Evolutionary conservation across 169 alveolate genomes (phyloP).

Genomic region (Plasmodium sp.): DNA sequence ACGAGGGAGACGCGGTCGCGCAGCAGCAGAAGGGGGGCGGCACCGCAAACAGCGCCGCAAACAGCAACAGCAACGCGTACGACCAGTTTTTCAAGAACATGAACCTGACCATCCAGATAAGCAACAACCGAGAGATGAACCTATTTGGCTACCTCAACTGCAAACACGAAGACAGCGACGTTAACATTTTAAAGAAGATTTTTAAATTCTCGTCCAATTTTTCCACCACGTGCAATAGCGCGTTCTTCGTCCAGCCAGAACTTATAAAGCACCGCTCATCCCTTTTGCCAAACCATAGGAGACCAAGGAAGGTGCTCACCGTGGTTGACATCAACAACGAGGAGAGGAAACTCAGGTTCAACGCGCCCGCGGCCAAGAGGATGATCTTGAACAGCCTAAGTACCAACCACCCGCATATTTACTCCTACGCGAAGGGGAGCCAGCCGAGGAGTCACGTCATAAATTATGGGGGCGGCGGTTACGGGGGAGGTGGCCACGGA

Average conservation of each 20-base stretch:
- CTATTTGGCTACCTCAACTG: constrained; percentile 58
- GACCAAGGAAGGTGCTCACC: constrained; percentile 51
- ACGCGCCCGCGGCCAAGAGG: constrained; percentile 70
- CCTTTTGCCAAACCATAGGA: constrained; percentile 53
- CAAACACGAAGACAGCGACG: constrained; percentile 70
- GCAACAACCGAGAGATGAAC: constrained; percentile 13
- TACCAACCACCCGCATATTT: constrained; percentile 62
- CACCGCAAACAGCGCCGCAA: too few species aligned
- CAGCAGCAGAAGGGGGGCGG: not conserved
- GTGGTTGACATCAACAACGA: constrained; percentile 68
- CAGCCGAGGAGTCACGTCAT: not conserved
- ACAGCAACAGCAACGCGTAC: not conserved
- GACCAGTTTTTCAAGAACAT: constrained; percentile 45
- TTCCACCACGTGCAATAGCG: constrained; percentile 61
- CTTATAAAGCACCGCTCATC: constrained; percentile 50
- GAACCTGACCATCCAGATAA: constrained; percentile 35
- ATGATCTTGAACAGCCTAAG: constrained; percentile 72
- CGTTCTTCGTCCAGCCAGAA: constrained; percentile 72
- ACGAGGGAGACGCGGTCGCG: not conserved
- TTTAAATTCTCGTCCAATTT: constrained; percentile 50
- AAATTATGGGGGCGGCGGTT: not conserved
- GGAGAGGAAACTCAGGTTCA: constrained; percentile 65
- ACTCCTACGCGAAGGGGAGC: not conserved
- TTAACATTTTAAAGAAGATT: constrained; percentile 44
- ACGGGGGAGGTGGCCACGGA: not conserved